These are phyloP conservation scores for Trichosporon sp. DNA, from an alignment of 1,284 basidiomycete genomes.

Conservation along the genomic window DNA sequence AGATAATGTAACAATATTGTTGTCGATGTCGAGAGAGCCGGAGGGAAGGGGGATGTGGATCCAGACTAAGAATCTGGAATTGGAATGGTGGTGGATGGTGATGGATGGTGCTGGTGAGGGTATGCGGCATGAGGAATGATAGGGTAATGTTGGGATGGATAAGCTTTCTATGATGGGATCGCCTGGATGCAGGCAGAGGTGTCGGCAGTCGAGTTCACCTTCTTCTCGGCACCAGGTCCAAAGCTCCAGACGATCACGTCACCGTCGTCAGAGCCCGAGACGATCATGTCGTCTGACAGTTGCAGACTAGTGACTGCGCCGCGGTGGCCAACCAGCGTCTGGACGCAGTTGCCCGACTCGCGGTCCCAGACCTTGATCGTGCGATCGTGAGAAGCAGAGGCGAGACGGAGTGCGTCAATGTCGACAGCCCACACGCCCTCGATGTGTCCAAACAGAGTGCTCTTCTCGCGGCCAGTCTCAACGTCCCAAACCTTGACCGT, in stretches of 20 bases:
- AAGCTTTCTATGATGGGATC: conserved; percentile 4
- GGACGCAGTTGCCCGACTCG: conserved; percentile 82
- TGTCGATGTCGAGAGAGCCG: conserved; percentile 11
- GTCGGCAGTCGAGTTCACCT: background rate
- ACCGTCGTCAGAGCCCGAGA: conserved; percentile 72
- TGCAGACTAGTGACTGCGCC: conserved; percentile 90
- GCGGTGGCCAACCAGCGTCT: conserved; percentile 90
- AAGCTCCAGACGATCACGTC: conserved; percentile 72
- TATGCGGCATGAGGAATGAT: background rate
- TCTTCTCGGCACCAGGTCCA: conserved; percentile 42
- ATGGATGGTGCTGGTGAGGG: background rate
- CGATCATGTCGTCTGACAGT: conserved; percentile 91
- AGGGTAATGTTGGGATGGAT: background rate
- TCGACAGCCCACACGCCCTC: conserved; percentile 97
- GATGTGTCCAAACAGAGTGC: conserved; percentile 87
- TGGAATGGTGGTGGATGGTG: background rate
- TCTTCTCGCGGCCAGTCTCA: conserved; percentile 74
- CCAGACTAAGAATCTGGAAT: conserved; percentile 9
- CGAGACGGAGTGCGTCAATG: conserved; percentile 86
- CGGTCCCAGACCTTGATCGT: conserved; percentile 77
- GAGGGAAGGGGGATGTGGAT: background rate
- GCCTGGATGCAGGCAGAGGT: background rate
- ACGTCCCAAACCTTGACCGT: conserved; percentile 97
- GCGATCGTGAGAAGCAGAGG: conserved; percentile 76
- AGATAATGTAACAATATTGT: conserved; percentile 17